These are phyloP conservation scores for Melocanna baccifera DNA, from an alignment of 176 grass and related monocot species.

Conservation along the genomic window DNA sequence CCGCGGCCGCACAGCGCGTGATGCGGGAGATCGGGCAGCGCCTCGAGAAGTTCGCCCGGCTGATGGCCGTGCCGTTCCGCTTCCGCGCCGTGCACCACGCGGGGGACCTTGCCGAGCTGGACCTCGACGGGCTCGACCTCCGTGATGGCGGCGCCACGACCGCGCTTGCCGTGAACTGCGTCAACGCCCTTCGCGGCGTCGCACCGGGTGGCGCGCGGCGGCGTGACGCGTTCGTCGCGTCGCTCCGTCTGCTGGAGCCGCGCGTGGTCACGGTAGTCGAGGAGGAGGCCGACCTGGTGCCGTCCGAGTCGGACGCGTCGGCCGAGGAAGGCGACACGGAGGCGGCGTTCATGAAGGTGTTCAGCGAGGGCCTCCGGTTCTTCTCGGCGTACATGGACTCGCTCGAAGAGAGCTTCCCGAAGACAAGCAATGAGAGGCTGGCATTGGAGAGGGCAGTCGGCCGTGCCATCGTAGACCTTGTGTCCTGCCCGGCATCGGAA, in stretches of 20 bases:
- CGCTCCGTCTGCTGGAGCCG: conserved; percentile 62
- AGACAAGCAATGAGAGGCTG: conserved; percentile 86
- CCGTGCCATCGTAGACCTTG: conserved; percentile 76
- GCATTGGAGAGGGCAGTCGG: conserved; percentile 76
- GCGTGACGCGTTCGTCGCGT: conserved; percentile 52
- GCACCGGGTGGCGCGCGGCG: conserved; percentile 39
- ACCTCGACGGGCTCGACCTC: conserved; percentile 75
- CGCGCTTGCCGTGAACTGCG: conserved; percentile 74
- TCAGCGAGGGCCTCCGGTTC: conserved; percentile 73
- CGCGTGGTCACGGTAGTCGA: conserved; percentile 80
- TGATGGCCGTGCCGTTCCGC: conserved; percentile 91
- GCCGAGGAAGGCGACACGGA: conserved; percentile 48
- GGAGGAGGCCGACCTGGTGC: conserved; percentile 82
- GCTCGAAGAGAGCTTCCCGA: conserved; percentile 82
- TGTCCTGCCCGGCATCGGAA: conserved; percentile 67
- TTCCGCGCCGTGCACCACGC: conserved; percentile 81
- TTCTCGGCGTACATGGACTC: conserved; percentile 94
- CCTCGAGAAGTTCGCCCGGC: conserved; percentile 93
- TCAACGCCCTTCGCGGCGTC: conserved; percentile 69
- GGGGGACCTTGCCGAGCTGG: conserved; percentile 79
- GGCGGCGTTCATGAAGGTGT: conserved; percentile 75
- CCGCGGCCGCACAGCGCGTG: conserved; percentile 60
- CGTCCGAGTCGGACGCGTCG: not conserved
- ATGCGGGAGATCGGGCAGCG: conserved; percentile 91
- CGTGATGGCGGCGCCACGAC: conserved; percentile 40